Base-by-base conservation (phyloP, 2,329 filamentous ascomycete genomes). In the Verticillium klebahnii region DNA sequence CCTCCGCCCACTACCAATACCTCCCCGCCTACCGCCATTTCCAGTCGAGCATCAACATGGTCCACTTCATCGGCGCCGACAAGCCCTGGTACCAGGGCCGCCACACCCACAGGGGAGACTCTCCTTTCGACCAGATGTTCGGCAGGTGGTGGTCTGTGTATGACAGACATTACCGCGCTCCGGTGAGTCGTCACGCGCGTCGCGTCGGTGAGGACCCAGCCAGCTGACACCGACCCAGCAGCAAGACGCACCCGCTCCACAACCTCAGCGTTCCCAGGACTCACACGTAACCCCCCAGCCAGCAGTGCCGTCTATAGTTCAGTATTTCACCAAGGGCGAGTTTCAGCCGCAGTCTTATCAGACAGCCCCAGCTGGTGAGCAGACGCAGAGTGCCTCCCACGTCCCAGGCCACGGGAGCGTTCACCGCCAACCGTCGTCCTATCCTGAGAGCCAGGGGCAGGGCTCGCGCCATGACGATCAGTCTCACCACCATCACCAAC, bases 1-100 rank as follows among this genome's bases (percentile, higher is more conserved):
- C 95, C 1, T 97, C 92, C 65, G 93, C 90, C 29, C 93, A 97
- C 74, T 99, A 99, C 78, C 95, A 99, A 78, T 99, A 98, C 77
- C 84, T 97, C 61, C 95, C 95, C 14, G 95, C 95, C 59, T 99
- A 96, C 77, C 87, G 88, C 67, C 92, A 98, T 80, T 96, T 96
- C 75, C 91, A 96, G 76, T 90, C 90, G 57, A 90, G 87, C 68
- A 96, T 99, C 70, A 93, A 85, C 72, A 85, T 96, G 80, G 89
- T 96, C 31, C 95, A 99, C 77, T 99, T 97, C 75, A 98, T 99
- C 70, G 95, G 95, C 52, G 78, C 88, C 62, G 84, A 91, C 61
- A 99, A 99, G 78, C 95, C 95, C 0, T 99, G 95, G 95, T 83
- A 84, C 25, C 77, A 86, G 63, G 88, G 87, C 40, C 82, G 88